Evolutionary conservation across 2,329 filamentous ascomycete species (phyloP).

Genomic region (Lasiodiplodia citricola): DNA sequence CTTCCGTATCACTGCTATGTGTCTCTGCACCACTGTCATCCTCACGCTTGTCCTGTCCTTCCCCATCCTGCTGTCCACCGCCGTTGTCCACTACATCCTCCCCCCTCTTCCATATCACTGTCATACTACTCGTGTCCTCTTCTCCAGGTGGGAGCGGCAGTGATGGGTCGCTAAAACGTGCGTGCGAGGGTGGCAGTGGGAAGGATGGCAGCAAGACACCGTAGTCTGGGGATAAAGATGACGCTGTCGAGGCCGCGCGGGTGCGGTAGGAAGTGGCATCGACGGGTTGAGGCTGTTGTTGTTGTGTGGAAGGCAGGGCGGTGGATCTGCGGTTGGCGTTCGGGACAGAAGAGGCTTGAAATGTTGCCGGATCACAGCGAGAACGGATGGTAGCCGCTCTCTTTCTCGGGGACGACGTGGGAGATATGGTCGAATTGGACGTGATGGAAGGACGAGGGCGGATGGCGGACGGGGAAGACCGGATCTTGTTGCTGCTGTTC

Average conservation of each 20-base stretch:
- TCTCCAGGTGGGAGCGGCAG: neutral
- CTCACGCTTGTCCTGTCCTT: neutral
- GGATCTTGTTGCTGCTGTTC: neutral
- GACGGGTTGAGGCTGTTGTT: neutral
- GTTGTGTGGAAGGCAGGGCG: neutral
- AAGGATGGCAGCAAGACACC: neutral
- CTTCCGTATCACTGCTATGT: neutral
- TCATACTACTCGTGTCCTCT: neutral
- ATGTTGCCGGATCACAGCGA: neutral
- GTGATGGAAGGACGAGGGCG: neutral
- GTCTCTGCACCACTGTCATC: neutral
- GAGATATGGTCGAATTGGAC: neutral
- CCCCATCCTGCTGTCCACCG: neutral
- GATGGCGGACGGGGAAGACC: neutral
- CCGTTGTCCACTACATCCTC: neutral
- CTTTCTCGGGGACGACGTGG: neutral
- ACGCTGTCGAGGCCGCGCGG: neutral
- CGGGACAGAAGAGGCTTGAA: neutral
- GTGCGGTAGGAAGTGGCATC: neutral
- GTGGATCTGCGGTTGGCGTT: slow-evolving; percentile 12
- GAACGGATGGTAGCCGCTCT: neutral
- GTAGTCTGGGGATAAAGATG: neutral
- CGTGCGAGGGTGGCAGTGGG: slow-evolving; percentile 10
- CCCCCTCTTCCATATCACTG: neutral
- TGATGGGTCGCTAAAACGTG: neutral